phyloP scores from a whole-genome alignment of 2,329 filamentous ascomycete species.

The Neonectria neomacrospora region DNA sequence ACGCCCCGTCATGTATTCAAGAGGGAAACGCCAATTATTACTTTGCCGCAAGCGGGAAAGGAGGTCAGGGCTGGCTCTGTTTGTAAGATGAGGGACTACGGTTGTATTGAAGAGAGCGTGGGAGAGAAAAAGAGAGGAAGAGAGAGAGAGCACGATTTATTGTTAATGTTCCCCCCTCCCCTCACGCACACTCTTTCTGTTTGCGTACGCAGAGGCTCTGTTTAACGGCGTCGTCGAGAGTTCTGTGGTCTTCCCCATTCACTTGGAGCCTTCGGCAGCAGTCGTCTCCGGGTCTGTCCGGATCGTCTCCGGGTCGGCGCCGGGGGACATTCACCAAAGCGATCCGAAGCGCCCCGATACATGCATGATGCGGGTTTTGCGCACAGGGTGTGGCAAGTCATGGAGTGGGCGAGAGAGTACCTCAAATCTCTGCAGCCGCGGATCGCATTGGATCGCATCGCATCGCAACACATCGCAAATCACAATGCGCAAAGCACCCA shows the following conservation, averaged over 20 bases:
- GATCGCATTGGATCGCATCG: slow-evolving; percentile 6
- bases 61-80: slow-evolving; percentile 31
- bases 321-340: slow-evolving; percentile 17
- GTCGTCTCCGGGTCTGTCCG: background rate
- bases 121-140: background rate
- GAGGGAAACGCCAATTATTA: slow-evolving; percentile 26
- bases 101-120: slow-evolving; percentile 11
- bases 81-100: slow-evolving; percentile 39
- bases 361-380: slow-evolving; percentile 26
- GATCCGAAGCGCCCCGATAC: slow-evolving; percentile 31
- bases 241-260: background rate
- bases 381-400: slow-evolving; percentile 4
- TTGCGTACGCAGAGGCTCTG: background rate
- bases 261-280: background rate
- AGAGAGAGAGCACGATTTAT: slow-evolving; percentile 20
- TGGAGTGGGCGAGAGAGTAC: slow-evolving; percentile 16
- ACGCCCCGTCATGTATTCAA: slow-evolving; percentile 41
- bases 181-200: background rate
- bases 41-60: slow-evolving; percentile 34
- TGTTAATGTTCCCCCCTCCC: slow-evolving; percentile 22
- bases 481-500: slow-evolving; percentile 70
- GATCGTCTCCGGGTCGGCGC: background rate
- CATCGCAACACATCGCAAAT: slow-evolving; percentile 20
- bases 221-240: too few species aligned
- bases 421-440: slow-evolving; percentile 38